A percentile compares a stretch with the other conserved stretches of the same genome.
phyloP scores from a whole-genome alignment of 139 green algal species.

The Haematococcus sp. region DNA sequence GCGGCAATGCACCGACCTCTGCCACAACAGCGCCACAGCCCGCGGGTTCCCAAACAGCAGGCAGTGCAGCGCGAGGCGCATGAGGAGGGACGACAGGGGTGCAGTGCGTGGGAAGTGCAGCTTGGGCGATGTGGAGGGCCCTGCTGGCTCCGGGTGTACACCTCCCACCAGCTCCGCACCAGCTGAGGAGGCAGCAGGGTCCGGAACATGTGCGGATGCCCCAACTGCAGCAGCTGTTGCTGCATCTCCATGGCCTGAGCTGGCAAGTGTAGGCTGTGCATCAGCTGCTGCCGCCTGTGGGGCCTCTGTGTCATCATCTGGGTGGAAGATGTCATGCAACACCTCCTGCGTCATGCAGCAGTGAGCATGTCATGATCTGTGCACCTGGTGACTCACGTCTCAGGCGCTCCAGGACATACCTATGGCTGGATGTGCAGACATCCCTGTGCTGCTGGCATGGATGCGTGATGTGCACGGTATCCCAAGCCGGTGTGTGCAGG shows the following conservation, averaged over 20 bases:
- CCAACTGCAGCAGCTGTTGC: no score
- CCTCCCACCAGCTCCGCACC: no score
- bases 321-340: slow-evolving; percentile 53
- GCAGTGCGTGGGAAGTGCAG: slow-evolving; percentile 24
- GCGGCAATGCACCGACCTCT: slow-evolving; percentile 17
- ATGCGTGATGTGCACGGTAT: no score
- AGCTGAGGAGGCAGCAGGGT: no score
- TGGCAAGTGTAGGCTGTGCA: neutral
- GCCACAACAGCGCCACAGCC: slow-evolving; percentile 71
- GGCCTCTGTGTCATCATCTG: neutral
- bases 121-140: neutral
- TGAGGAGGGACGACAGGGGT: slow-evolving; percentile 42
- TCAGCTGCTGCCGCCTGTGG: neutral
- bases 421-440: no score
- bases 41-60: slow-evolving; percentile 68
- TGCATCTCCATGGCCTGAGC: no score
- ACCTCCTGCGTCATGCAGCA: slow-evolving; percentile 39
- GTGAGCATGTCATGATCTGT: no score
- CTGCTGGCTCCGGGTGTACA: no score
- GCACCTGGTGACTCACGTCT: slow-evolving; percentile 12
- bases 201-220: no score
- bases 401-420: slow-evolving; percentile 14
- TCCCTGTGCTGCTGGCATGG: no score
- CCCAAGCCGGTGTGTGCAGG: no score
- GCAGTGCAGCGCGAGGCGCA: slow-evolving; percentile 63